Base-by-base conservation (phyloP, 148 eudicot genomes). In the Vaccinium vitisidaea region DNA sequence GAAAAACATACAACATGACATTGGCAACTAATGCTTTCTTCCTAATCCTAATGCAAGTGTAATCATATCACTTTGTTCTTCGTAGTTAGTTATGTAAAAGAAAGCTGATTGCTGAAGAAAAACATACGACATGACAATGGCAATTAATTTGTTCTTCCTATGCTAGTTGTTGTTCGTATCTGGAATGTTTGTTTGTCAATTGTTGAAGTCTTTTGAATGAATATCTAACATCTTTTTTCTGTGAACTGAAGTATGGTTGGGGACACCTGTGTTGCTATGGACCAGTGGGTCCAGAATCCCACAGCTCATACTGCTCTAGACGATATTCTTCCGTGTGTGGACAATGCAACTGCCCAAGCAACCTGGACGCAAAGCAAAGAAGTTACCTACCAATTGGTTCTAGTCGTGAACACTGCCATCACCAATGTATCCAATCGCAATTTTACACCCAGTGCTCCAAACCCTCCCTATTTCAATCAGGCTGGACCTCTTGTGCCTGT, bases 201-300 rank as follows among this genome's bases (percentile, higher is more conserved):
- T 43, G 50, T 53, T 23, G 25, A 1, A 1, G 21, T 53, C 12
- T 48, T 59, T 82, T 86, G 48, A 53, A 43, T 56, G 61, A 18
- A 16, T 16, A 49, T 43, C 53, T 39, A 39, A 67, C 46, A 65
- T 46, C 12, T 82, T 65, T 83, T 80, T 32, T 86, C 30, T 69
- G 69, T 77, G 71, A 69, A 77, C 65, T 86, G 46, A 83, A 95
- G 98, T 88, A 92, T 90, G 75, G 91, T 90, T 75, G 97, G 95
- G 82, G 99, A 96, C 80, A 95, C 98, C 10, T 96, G 99, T 87
- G 92, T 91, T 21, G 94, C 96, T 56, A 95, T 96, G 98, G 90
- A 95, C 69, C 89, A 94, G 49, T 96, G 99, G 99, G 98, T 95
- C 67, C 88, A 86, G 75, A 87, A 93, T 84, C 98, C 98, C 6